Percentiles rank a stretch among this genome's conserved stretches.
phyloP scores from a whole-genome alignment of 495 filamentous ascomycete species.

The Penicillium lividum region DNA sequence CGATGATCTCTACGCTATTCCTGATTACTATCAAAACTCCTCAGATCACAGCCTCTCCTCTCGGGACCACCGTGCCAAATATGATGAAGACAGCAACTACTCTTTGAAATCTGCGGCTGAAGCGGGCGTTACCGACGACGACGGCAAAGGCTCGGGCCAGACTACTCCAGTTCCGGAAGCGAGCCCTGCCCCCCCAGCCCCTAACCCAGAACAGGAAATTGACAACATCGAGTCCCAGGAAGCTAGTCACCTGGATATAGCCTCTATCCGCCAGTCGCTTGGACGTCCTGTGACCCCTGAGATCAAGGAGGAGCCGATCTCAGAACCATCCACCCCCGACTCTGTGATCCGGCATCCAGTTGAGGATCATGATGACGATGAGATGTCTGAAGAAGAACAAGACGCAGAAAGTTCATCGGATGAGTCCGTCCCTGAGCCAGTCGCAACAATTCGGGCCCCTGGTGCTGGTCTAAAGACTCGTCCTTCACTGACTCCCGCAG shows the following conservation, averaged over 20 bases:
- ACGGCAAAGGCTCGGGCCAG: constrained; percentile 23
- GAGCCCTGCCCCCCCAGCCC: not conserved
- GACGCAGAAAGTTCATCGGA: constrained; percentile 33
- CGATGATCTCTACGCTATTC: constrained; percentile 68
- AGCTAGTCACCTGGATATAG: constrained; percentile 43
- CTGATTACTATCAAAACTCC: constrained; percentile 52
- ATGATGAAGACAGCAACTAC: constrained; percentile 53
- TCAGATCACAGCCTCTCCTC: constrained; percentile 51
- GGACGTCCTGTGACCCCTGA: constrained; percentile 67
- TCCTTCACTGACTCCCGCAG: constrained; percentile 81
- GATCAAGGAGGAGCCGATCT: constrained; percentile 48
- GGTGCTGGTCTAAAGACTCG: constrained; percentile 88
- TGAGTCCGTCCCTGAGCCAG: constrained; percentile 70
- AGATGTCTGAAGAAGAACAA: constrained; percentile 26
- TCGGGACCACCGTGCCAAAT: constrained; percentile 42
- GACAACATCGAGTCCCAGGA: not conserved
- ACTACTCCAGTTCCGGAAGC: constrained; percentile 34
- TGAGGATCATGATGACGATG: constrained; percentile 34
- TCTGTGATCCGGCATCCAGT: constrained; percentile 87
- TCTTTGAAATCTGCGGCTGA: constrained; percentile 44
- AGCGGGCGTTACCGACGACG: constrained; percentile 13
- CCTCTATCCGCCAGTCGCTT: constrained; percentile 50
- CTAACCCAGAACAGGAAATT: constrained; percentile 1
- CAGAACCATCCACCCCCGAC: constrained; percentile 78
- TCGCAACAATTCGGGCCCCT: constrained; percentile 88